Evolutionary conservation across 2,329 filamentous ascomycete genomes (phyloP), one percentile per base, ranked within the genome.

Genomic region (Aspergillus melleus): DNA sequence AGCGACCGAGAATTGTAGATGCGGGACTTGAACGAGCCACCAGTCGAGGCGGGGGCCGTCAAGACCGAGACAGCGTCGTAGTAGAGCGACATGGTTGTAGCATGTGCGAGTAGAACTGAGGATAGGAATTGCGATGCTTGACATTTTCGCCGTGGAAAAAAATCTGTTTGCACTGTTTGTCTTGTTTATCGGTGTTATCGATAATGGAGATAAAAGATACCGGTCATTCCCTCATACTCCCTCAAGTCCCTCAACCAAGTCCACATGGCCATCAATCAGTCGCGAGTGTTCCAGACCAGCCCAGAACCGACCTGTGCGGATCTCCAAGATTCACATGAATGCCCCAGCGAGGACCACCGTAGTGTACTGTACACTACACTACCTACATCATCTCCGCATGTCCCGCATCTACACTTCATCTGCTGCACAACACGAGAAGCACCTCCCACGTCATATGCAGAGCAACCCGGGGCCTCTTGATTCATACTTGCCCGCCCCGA

Each of bases 21-120:
- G 39, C 91, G 84, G 8, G 92, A 91, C 76, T 96, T 96, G 64
- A 98, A 83, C 26, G 91, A 96, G 19, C 91, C 92, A n/a, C 89
- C 88, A 3, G 82, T 78, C n/a, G 85, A 84, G 1, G 85, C 79
- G 3, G 87, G 78, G 6, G 83, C 84, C 4, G 84, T 84, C 58
- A 99, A 79, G 39, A 97, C 81, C 14, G 88, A 83, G 4, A 90
- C 92, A 6, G 93, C 90, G 80, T 98, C 95, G 74, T 96, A 90
- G 75, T 99, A 99, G 58, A 99, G 88, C 52, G 93, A 96, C 94
- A 98, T 98, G 49, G 20, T 19, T 19, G 5, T 26, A 14, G 24
- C 26, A 29, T 29, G 44, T 16, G 32, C n/a, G 12, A 46, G 26
- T 47, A 11, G 42, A 46, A 49, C 46, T 39, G 51, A 55, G 54